Percentiles rank a stretch among this genome's conserved stretches.
Conservation (phyloP, 805 yeast species). For the Hanseniaspora guilliermondii region DNA sequence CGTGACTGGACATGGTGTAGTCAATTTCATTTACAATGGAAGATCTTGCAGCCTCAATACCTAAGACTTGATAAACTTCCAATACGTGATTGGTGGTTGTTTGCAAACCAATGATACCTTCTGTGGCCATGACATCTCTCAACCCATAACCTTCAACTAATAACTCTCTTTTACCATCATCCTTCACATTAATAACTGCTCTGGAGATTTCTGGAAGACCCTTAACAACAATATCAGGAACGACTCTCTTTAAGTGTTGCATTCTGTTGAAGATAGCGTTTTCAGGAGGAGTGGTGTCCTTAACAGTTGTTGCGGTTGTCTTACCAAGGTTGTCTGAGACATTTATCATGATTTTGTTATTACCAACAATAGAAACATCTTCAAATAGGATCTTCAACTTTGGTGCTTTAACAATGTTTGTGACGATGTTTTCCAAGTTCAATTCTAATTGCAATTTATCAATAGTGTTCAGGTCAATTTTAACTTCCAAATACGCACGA, state of each 20-base stretch:
- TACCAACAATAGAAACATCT: slow-evolving; percentile 58
- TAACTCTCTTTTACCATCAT: slow-evolving; percentile 75
- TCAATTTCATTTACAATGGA: slow-evolving; percentile 90
- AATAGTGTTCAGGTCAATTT: slow-evolving; percentile 71
- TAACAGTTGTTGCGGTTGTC: slow-evolving; percentile 32
- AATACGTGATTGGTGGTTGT: slow-evolving; percentile 86
- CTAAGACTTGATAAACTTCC: slow-evolving; percentile 79
- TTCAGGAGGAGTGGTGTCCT: slow-evolving; percentile 27
- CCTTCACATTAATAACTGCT: slow-evolving; percentile 89
- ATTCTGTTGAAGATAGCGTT: slow-evolving; percentile 67
- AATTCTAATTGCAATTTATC: slow-evolving; percentile 83
- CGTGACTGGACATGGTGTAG: slow-evolving; percentile 97
- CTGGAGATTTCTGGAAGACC: slow-evolving; percentile 85
- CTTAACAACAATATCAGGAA: slow-evolving; percentile 82
- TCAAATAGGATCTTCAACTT: slow-evolving; percentile 68
- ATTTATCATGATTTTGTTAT: slow-evolving; percentile 52
- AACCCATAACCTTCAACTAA: slow-evolving; percentile 96
- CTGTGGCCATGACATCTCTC: slow-evolving; percentile 92
- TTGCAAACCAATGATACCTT: slow-evolving; percentile 81
- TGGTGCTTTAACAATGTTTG: slow-evolving; percentile 72
- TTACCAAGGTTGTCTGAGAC: slow-evolving; percentile 38
- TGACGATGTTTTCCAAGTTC: slow-evolving; percentile 71
- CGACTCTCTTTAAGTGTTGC: slow-evolving; percentile 74
- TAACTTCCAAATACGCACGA: slow-evolving; percentile 65
- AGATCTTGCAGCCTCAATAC: slow-evolving; percentile 94